Conservation (phyloP, 2,329 filamentous ascomycete species). For the Fusarium sp. region DNA sequence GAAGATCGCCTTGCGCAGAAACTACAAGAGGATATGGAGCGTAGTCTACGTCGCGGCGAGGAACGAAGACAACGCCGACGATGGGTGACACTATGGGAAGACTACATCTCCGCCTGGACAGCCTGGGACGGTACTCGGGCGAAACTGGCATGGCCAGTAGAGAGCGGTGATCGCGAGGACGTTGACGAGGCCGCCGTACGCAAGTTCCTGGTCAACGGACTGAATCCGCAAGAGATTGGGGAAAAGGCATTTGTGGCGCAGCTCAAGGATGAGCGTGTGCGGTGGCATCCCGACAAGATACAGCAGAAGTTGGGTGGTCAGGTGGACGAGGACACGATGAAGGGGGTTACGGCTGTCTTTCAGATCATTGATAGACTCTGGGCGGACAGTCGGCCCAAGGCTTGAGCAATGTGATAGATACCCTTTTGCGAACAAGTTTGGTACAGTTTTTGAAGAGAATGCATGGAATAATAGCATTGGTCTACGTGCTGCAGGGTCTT, state of each 20-base stretch:
- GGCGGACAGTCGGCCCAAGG: conserved; percentile 65
- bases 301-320: conserved; percentile 84
- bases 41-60: conserved; percentile 73
- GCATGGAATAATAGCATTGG: too few species aligned
- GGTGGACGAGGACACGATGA: conserved; percentile 78
- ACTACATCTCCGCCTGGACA: conserved; percentile 73
- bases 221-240: conserved; percentile 55
- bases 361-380: conserved; percentile 88
- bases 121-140: conserved; percentile 57
- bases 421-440: conserved; percentile 1
- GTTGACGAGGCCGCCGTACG: conserved; percentile 70
- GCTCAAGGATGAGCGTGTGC: conserved; percentile 85
- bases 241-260: conserved; percentile 58
- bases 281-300: conserved; percentile 98
- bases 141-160: conserved; percentile 78
- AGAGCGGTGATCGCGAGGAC: conserved; percentile 65
- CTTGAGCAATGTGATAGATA: conserved; percentile 28
- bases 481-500: not conserved
- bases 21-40: conserved; percentile 74
- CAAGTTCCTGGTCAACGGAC: conserved; percentile 71
- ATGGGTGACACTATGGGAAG: conserved; percentile 71
- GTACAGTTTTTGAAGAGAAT: not conserved
- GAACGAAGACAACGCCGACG: conserved; percentile 66
- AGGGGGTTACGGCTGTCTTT: conserved; percentile 87
- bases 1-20: conserved; percentile 60